Evolutionary conservation across 2,329 filamentous ascomycete species (phyloP).

Genomic region (Ceratocystis harringtonii): DNA sequence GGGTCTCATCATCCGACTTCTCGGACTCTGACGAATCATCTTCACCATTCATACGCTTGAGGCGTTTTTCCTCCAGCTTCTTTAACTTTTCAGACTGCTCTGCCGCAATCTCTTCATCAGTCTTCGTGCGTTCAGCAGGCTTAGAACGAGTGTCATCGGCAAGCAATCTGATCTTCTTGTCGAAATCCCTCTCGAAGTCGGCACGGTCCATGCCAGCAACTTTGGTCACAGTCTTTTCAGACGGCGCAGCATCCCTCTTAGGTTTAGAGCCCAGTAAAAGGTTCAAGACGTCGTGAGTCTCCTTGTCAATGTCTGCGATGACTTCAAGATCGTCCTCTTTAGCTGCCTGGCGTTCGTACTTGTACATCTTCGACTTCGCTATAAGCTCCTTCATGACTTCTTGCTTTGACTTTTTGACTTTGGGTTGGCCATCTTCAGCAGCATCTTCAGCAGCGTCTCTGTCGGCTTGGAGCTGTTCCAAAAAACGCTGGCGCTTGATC

Average conservation of each 20-base stretch:
- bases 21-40: constrained; percentile 49
- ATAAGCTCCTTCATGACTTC: constrained; percentile 98
- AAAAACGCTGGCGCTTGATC: constrained; percentile 41
- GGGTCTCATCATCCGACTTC: constrained; percentile 18
- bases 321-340: constrained; percentile 92
- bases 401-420: constrained; percentile 84
- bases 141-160: constrained; percentile 71
- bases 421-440: constrained; percentile 45
- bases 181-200: constrained; percentile 73
- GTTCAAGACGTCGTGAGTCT: constrained; percentile 58
- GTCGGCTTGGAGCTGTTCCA: constrained; percentile 27
- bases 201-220: constrained; percentile 45
- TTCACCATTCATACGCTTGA: constrained; percentile 77
- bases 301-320: constrained; percentile 69
- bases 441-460: constrained; percentile 34
- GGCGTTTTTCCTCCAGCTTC: constrained; percentile 67
- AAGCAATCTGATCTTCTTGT: constrained; percentile 66
- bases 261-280: constrained; percentile 40
- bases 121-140: constrained; percentile 79
- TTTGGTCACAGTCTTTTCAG: constrained; percentile 19
- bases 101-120: constrained; percentile 67
- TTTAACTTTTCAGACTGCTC: constrained; percentile 64
- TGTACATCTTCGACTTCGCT: constrained; percentile 89
- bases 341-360: constrained; percentile 79
- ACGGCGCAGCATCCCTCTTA: constrained; percentile 9